phyloP scores from a whole-genome alignment of 2,329 filamentous ascomycete genomes.

The Chaetomiaceae sp. region DNA sequence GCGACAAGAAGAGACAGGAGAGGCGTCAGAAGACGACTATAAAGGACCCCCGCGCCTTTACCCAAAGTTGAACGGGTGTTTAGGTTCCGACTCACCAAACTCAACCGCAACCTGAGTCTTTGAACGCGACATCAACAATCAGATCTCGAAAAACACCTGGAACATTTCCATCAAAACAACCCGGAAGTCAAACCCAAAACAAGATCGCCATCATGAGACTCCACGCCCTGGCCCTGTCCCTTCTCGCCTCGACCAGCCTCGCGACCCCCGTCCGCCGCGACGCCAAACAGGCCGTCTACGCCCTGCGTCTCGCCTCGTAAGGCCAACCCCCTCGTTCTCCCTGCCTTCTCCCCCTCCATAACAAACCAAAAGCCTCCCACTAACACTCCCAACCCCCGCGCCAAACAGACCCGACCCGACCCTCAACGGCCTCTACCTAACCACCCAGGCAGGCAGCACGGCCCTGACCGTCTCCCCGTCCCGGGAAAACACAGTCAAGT shows the following conservation, averaged over 20 bases:
- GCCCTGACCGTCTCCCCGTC: conserved; percentile 29
- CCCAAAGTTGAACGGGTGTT: no score
- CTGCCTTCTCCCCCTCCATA: neutral
- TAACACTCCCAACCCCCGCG: neutral
- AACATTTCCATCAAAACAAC: neutral
- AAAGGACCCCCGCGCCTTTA: no score
- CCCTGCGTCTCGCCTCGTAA: conserved; percentile 25
- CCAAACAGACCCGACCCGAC: conserved; percentile 6
- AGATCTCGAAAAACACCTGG: no score
- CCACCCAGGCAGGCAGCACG: conserved; percentile 25
- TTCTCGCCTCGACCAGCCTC: conserved; percentile 19
- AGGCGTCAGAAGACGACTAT: no score
- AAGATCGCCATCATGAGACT: conserved; percentile 24
- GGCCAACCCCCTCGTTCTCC: neutral
- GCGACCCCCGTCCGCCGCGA: conserved; percentile 17
- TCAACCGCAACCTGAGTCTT: no score
- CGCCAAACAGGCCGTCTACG: conserved; percentile 18
- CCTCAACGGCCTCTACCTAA: conserved; percentile 33
- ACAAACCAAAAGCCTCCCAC: neutral
- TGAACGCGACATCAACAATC: no score
- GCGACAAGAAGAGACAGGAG: no score
- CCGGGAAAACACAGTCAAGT: conserved; percentile 19
- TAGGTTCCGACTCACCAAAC: no score
- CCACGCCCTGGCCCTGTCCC: conserved; percentile 18
- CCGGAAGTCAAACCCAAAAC: neutral